These are phyloP conservation scores for Termitomyces sp. DNA, from an alignment of 768 basidiomycete species.

Conservation along the genomic window DNA sequence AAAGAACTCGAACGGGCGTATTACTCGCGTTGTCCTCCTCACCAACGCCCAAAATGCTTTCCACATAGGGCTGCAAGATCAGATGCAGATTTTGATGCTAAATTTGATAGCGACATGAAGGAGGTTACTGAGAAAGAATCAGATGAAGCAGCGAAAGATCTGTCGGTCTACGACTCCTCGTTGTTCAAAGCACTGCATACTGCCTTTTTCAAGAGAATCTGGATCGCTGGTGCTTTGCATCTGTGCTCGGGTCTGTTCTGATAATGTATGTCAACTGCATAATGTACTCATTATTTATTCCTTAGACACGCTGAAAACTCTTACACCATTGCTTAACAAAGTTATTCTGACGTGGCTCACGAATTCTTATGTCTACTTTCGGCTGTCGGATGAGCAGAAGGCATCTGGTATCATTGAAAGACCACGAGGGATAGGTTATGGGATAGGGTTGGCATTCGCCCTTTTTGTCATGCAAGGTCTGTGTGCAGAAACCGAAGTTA, in stretches of 20 bases:
- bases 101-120: background rate
- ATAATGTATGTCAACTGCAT: conserved; percentile 1
- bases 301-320: conserved; percentile 48
- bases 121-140: background rate
- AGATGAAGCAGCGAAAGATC: background rate
- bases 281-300: background rate
- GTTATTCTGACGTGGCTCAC: conserved; percentile 58
- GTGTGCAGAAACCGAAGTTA: background rate
- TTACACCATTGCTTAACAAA: conserved; percentile 56
- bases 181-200: conserved; percentile 44
- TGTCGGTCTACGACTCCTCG: conserved; percentile 40
- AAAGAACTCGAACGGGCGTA: conserved; percentile 39
- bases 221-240: conserved; percentile 46
- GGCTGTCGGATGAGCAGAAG: conserved; percentile 33
- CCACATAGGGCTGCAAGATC: background rate
- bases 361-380: conserved; percentile 41
- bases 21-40: conserved; percentile 40
- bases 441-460: conserved; percentile 56
- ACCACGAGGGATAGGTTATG: conserved; percentile 55
- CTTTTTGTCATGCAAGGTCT: conserved; percentile 61
- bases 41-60: conserved; percentile 28
- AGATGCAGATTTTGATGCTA: background rate
- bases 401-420: conserved; percentile 28
- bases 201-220: conserved; percentile 46
- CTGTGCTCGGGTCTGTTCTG: conserved; percentile 34